These are phyloP conservation scores for Cephaloascus fragrans DNA, from an alignment of 805 yeast genomes.

Conservation along the genomic window DNA sequence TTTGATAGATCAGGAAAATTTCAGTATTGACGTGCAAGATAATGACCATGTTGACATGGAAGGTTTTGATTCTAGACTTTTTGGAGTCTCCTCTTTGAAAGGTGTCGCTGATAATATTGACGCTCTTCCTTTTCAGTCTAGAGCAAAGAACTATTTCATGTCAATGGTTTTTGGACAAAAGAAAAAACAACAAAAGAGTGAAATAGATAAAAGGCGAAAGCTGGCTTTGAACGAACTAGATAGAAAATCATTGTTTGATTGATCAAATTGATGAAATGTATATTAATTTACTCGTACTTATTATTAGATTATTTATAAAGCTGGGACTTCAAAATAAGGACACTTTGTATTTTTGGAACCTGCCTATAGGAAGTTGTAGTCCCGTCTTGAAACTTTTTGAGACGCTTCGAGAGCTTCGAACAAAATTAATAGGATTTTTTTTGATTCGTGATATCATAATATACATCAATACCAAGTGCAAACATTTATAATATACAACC, in stretches of 20 bases:
- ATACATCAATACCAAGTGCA: too few relatives aligned
- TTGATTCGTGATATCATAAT: too few relatives aligned
- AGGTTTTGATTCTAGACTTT: slow-evolving; percentile 21
- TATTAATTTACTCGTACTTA: too few relatives aligned
- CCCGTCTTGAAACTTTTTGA: too few relatives aligned
- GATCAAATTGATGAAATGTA: too few relatives aligned
- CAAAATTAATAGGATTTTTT: too few relatives aligned
- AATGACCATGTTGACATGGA: slow-evolving; percentile 16
- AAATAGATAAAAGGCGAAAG: slow-evolving; percentile 30
- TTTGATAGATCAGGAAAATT: slow-evolving; percentile 11
- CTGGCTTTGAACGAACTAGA: slow-evolving; percentile 30
- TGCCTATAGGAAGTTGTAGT: too few relatives aligned
- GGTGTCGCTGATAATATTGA: slow-evolving; percentile 27
- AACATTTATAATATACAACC: too few relatives aligned
- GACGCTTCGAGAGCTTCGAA: too few relatives aligned
- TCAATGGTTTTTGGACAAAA: slow-evolving; percentile 14
- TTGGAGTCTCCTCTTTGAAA: slow-evolving; percentile 28
- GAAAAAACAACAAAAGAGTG: slow-evolving; percentile 4
- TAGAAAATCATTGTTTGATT: neutral
- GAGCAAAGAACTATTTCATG: slow-evolving; percentile 10
- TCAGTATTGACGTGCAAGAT: slow-evolving; percentile 10
- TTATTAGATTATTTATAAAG: too few relatives aligned
- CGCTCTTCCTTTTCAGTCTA: slow-evolving; percentile 16
- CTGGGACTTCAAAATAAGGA: too few relatives aligned
- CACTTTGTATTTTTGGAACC: too few relatives aligned